A percentile compares a stretch with the other conserved stretches of the same genome.
phyloP scores from a whole-genome alignment of 1,139 yeast genomes.

The Lodderomyces jiufengensis region DNA sequence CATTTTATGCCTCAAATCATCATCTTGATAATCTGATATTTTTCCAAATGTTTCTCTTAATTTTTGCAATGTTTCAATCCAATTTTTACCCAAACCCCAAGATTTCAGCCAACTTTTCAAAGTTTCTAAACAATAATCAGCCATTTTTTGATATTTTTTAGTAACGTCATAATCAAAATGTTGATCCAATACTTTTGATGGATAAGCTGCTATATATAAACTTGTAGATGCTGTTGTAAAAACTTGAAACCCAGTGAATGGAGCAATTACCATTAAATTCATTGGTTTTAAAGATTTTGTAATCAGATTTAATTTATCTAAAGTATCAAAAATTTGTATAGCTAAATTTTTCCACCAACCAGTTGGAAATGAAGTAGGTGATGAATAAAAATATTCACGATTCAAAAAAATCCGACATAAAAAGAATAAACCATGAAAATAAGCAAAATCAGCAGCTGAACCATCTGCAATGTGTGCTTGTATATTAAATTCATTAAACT shows the following conservation, averaged over 20 bases:
- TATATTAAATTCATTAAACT: slow-evolving; percentile 24
- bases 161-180: slow-evolving; percentile 15
- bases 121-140: slow-evolving; percentile 18
- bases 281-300: slow-evolving; percentile 22
- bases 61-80: too few relatives aligned
- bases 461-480: slow-evolving; percentile 30
- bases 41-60: slow-evolving; percentile 14
- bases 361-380: slow-evolving; percentile 25
- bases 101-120: slow-evolving; percentile 20
- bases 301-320: slow-evolving; percentile 23
- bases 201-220: slow-evolving; percentile 29
- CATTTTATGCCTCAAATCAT: slow-evolving; percentile 21
- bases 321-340: slow-evolving; percentile 18
- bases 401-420: slow-evolving; percentile 30
- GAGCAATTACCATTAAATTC: slow-evolving; percentile 34
- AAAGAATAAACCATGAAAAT: slow-evolving; percentile 32
- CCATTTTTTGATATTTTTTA: slow-evolving; percentile 18
- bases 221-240: slow-evolving; percentile 33
- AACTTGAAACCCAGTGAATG: slow-evolving; percentile 37
- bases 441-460: slow-evolving; percentile 34
- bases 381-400: slow-evolving; percentile 33
- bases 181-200: slow-evolving; percentile 17
- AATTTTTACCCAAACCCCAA: slow-evolving; percentile 25
- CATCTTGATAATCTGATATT: slow-evolving; percentile 17
- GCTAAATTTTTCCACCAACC: slow-evolving; percentile 32